Percentiles rank a stretch among this genome's conserved stretches.
Evolutionary conservation across 23 red algal genomes (phyloP).

Genomic region (Cyanidiococcus yangmingshanensis): DNA sequence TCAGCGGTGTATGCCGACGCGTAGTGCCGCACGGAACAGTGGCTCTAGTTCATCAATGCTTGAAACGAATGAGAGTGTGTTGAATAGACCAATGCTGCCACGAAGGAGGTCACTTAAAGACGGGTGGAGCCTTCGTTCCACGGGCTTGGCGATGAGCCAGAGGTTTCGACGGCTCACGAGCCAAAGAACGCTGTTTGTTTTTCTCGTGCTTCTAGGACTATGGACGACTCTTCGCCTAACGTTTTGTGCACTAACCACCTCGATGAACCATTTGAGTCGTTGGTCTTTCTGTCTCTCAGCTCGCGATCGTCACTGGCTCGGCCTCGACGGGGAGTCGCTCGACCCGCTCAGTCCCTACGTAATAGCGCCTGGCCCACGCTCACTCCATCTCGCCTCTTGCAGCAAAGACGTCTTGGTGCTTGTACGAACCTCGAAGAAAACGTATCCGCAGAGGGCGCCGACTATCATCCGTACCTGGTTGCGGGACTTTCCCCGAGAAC

Average conservation of each 20-base stretch:
- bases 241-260: neutral
- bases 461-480: slow-evolving; percentile 10
- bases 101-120: too few species aligned
- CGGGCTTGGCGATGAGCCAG: too few species aligned
- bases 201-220: neutral
- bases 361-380: neutral
- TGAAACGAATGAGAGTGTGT: too few species aligned
- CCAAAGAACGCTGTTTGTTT: too few species aligned
- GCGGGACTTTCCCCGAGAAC: slow-evolving; percentile 17
- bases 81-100: too few species aligned
- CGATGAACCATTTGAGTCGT: neutral
- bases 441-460: neutral
- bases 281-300: neutral
- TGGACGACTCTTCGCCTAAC: neutral
- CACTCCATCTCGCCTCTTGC: neutral
- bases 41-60: too few species aligned
- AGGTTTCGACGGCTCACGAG: too few species aligned
- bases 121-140: too few species aligned
- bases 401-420: neutral
- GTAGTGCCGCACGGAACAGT: too few species aligned
- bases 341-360: neutral
- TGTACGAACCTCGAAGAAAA: slow-evolving; percentile 11
- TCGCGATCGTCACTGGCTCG: neutral
- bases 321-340: neutral
- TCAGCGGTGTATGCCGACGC: too few species aligned